Base-by-base conservation (phyloP, 2,329 filamentous ascomycete species). In the Paecilomyces fulvus region DNA sequence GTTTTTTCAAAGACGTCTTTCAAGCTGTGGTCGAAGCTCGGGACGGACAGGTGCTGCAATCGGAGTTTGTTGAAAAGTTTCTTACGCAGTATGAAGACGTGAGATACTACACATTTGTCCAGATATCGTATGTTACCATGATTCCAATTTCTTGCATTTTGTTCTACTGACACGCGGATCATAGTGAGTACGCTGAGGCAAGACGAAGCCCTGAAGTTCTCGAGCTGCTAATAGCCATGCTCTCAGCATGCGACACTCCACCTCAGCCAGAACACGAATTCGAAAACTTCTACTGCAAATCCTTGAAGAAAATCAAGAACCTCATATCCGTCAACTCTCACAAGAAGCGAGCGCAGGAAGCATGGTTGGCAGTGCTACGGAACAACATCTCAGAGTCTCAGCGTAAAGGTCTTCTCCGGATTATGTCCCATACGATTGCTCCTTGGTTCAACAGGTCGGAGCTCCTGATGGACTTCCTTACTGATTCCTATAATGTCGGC, bases 381-480 rank as follows among this genome's bases (percentile, higher is more conserved):
- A 73, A 56, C 77, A 86, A 56, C 48, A 79, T 91, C 52, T 83
- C 80, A 52, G 84, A 86, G 60, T 82, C 87, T 14, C 88, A 95
- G 69, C 86, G 89, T 53, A 97, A 97, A 70, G 78, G 79, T 52
- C 80, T 96, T 2, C 79, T 99, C 51, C 81, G 83, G 58, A 81
- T 88, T 59, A 87, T 95, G 74, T 85, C 89, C 1, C 83, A 83
- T 48, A 85, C 85, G 31, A 90, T 96, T 63, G 88, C 89, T 23
- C 92, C 92, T 0, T 95, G 90, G 89, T 96, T 97, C 73, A 82
- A 80, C 51, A 89, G 90, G 59, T 88, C 91, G 1, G 92, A 97
- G 67, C 80, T 95, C 46, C 81, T 99, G 31, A 91, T 96, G 80
- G 94, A 99, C 75, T 99, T 97, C 72, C 77, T 99, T 55, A 96